phyloP scores from a whole-genome alignment of 2,329 filamentous ascomycete species.

The Arthroderma sp. region DNA sequence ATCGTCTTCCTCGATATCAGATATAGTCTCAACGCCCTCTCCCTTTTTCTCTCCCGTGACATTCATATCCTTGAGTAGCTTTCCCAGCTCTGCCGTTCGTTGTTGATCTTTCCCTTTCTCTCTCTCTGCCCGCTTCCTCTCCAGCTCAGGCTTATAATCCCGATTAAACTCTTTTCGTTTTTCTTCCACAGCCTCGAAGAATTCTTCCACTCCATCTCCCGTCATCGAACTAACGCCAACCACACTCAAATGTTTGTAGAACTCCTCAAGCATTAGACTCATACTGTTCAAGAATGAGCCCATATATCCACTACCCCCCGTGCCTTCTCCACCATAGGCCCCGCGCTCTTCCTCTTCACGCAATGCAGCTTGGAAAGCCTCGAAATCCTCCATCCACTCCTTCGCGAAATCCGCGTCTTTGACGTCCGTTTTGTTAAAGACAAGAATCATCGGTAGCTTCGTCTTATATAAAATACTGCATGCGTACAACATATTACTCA shows the following conservation, averaged over 20 bases:
- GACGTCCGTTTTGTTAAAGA: conserved; percentile 98
- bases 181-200: conserved; percentile 75
- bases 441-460: conserved; percentile 93
- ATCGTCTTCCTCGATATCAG: conserved; percentile 40
- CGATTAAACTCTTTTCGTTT: conserved; percentile 79
- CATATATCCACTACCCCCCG: conserved; percentile 87
- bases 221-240: conserved; percentile 91
- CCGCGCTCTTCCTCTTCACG: conserved; percentile 66
- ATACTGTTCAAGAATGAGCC: conserved; percentile 89
- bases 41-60: conserved; percentile 33
- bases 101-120: conserved; percentile 59
- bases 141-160: conserved; percentile 86
- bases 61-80: conserved; percentile 89
- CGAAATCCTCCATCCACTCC: conserved; percentile 99
- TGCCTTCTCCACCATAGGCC: conserved; percentile 56
- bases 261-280: conserved; percentile 94
- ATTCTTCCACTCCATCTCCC: conserved; percentile 80
- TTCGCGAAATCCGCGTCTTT: conserved; percentile 83
- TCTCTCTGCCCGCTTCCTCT: conserved; percentile 60
- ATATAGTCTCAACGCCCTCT: conserved; percentile 30
- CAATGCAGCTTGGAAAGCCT: conserved; percentile 81
- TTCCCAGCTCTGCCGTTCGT: conserved; percentile 70
- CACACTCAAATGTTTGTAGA: conserved; percentile 85
- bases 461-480: conserved; percentile 99
- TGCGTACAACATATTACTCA: conserved; percentile 99